phyloP scores from a whole-genome alignment of 2,329 filamentous ascomycete species.

The Fusarium armeniacum region DNA sequence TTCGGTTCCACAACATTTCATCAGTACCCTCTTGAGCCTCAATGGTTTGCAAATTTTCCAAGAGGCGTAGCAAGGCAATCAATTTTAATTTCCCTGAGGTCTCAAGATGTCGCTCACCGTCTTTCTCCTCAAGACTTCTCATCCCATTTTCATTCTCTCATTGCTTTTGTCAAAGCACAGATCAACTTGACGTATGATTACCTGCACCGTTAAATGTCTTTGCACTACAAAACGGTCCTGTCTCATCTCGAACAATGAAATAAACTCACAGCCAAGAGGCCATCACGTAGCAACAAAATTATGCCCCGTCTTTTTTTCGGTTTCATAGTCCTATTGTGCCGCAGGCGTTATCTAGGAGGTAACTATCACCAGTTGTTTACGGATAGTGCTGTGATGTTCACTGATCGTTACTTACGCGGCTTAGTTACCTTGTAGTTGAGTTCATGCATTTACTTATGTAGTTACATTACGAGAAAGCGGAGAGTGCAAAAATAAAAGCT shows the following conservation, averaged over 20 bases:
- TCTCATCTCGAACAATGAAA: neutral
- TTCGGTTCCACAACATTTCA: too few relatives aligned
- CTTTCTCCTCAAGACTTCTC: neutral
- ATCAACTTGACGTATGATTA: neutral
- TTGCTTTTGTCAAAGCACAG: conserved; percentile 3
- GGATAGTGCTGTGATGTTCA: neutral
- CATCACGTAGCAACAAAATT: conserved; percentile 3
- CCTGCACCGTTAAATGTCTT: neutral
- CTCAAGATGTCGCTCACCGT: neutral
- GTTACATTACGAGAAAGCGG: neutral
- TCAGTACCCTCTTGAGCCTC: neutral
- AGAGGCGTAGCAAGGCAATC: neutral
- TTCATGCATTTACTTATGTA: neutral
- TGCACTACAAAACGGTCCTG: neutral
- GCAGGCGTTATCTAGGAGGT: neutral
- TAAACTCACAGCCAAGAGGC: neutral
- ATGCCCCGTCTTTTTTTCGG: neutral
- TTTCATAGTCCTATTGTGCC: conserved; percentile 6
- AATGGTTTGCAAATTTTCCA: neutral
- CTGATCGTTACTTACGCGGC: neutral
- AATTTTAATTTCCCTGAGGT: neutral
- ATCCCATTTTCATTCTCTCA: too few relatives aligned
- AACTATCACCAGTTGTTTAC: neutral
- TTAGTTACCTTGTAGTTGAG: neutral
- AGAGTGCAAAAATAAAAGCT: neutral